Evolutionary conservation across 1,284 basidiomycete species (phyloP), one percentile per base, ranked within the genome.

Genomic region (Fomitopsis pinicola): DNA sequence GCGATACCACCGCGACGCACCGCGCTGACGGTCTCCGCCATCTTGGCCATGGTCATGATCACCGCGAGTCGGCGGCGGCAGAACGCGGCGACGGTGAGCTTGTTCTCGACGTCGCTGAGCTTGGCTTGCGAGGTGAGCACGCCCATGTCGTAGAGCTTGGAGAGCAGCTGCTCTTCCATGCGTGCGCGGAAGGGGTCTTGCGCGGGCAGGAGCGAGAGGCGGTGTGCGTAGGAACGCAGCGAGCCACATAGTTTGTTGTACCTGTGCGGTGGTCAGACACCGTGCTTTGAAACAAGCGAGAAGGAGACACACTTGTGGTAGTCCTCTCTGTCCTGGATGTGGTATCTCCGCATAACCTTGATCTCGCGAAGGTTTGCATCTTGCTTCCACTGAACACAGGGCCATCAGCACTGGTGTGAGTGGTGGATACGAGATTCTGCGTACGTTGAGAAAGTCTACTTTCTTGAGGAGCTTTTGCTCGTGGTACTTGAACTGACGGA

Each of bases 121-220:
- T 96, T 97, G 35, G 88, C 90, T 58, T 82, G 73, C 0, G 88
- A 77, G 70, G 87, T 91, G 63, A 99, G 83, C 52, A 99, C 86
- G 59, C 97, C 97, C 83, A 97, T 94, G 76, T 99, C 97, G 79
- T 98, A 99, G 62, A 98, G 85, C 76, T 99, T 99, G 67, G 91
- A 88, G 57, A 99, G 85, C 55, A 99, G 82, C 69, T 92, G 88
- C 42, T 79, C 85, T 77, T 99, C 94, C 84, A 93, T 93, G 65
- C 89, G 86, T 15, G 86, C 67, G 26, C 97, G 85, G 76, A 94
- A 95, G 2, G 95, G 92, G 76, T 99, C 97, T 65, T 94, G 86
- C 0, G 95, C 83, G 0, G 97, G 94, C 7, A 99, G 84, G 40
- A 95, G 81, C 42, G 95, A 91, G 61, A 98, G 75, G 26, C 94